These are phyloP conservation scores for Ophiostoma ips DNA, from an alignment of 2,329 filamentous ascomycete species.

Conservation along the genomic window DNA sequence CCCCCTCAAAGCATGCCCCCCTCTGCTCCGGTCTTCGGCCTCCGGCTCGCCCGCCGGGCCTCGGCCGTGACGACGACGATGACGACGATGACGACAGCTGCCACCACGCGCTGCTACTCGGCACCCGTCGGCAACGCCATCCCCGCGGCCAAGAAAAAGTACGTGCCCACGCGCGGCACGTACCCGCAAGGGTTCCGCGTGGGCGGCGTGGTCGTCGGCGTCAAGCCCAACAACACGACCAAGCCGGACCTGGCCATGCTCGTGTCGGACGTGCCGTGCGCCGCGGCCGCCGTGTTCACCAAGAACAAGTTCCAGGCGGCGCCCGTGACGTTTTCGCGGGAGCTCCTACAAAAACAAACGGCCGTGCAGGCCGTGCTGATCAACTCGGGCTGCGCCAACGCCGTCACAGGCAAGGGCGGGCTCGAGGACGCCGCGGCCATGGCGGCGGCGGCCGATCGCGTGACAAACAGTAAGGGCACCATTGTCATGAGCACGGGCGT, in stretches of 20 bases:
- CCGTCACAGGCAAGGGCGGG: conserved; percentile 83
- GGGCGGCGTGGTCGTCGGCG: conserved; percentile 74
- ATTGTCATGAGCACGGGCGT: conserved; percentile 98
- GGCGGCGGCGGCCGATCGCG: conserved; percentile 63
- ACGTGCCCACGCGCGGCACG: conserved; percentile 69
- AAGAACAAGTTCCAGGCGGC: conserved; percentile 98
- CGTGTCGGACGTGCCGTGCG: conserved; percentile 71
- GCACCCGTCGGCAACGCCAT: conserved; percentile 44
- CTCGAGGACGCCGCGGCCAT: conserved; percentile 78
- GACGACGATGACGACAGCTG: not conserved
- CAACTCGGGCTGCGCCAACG: conserved; percentile 95
- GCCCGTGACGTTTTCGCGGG: conserved; percentile 72
- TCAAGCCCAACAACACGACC: conserved; percentile 83
- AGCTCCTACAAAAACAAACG: conserved; percentile 51
- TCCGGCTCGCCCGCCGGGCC: conserved; percentile 1
- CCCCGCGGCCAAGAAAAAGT: conserved; percentile 75
- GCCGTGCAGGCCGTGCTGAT: conserved; percentile 73
- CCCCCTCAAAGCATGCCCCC: too few relatives aligned
- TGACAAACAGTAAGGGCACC: conserved; percentile 38
- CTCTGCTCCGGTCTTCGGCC: too few relatives aligned
- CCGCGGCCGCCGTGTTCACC: conserved; percentile 86
- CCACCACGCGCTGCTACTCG: conserved; percentile 30
- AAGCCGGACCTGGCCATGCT: conserved; percentile 86
- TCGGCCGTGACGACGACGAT: not conserved
- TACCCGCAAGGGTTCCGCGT: conserved; percentile 86